Conservation (phyloP, 2,329 filamentous ascomycete species). For the Colletotrichum sansevieriae region DNA sequence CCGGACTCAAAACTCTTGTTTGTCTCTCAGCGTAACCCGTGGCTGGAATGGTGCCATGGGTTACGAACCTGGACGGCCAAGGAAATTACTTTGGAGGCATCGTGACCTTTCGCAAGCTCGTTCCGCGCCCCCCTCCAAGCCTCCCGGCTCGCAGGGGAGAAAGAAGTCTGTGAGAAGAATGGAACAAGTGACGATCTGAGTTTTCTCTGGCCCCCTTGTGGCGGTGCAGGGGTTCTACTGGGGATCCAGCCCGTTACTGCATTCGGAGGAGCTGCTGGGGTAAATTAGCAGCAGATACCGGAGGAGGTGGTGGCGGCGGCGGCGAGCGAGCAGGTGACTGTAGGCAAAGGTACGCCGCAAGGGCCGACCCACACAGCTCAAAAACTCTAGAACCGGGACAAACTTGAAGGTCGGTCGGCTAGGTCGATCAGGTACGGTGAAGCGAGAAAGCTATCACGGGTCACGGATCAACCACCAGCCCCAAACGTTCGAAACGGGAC, state of each 20-base stretch:
- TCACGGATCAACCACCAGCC: not conserved
- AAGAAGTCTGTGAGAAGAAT: constrained; percentile 10
- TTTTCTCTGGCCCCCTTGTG: constrained; percentile 29
- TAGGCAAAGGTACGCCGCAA: not conserved
- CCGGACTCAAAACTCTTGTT: not conserved
- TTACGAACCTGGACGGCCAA: constrained; percentile 14
- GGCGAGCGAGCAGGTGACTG: not conserved
- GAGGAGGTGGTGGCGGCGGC: not conserved
- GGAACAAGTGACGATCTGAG: constrained; percentile 35
- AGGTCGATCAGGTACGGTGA: constrained; percentile 31
- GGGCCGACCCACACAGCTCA: not conserved
- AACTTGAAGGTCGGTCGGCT: not conserved
- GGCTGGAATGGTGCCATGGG: constrained; percentile 35
- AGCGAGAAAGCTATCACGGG: not conserved
- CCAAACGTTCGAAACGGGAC: constrained; percentile 6
- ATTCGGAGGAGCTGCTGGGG: constrained; percentile 4
- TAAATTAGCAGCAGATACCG: constrained; percentile 9
- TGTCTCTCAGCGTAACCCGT: constrained; percentile 33
- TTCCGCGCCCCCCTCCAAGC: not conserved
- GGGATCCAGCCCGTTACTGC: constrained; percentile 13
- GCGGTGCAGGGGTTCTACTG: constrained; percentile 29
- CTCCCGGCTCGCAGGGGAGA: not conserved
- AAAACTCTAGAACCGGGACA: constrained; percentile 22
- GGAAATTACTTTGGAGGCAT: constrained; percentile 30
- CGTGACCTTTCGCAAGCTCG: constrained; percentile 38